These are phyloP conservation scores for Zoysia matrella DNA, from an alignment of 202 grass and related monocot genomes.

Conservation along the genomic window DNA sequence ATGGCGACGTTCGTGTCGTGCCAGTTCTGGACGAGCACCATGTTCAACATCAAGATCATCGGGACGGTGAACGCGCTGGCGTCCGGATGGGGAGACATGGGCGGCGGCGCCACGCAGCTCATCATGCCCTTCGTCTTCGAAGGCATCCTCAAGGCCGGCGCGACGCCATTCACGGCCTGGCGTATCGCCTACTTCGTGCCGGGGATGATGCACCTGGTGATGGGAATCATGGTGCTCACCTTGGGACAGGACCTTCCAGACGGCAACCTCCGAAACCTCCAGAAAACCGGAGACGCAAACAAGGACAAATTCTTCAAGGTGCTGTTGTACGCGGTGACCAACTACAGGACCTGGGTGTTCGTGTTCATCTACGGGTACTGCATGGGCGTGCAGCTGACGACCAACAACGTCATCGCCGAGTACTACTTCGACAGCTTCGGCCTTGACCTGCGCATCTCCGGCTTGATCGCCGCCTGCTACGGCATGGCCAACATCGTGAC, in stretches of 20 bases:
- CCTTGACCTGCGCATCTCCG: slow-evolving; percentile 60
- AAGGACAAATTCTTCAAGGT: slow-evolving; percentile 87
- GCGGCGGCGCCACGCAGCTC: neutral
- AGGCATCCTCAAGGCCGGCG: slow-evolving; percentile 46
- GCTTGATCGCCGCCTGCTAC: slow-evolving; percentile 66
- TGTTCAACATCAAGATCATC: slow-evolving; percentile 92
- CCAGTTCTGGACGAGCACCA: slow-evolving; percentile 76
- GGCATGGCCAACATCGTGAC: slow-evolving; percentile 75
- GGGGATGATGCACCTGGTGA: slow-evolving; percentile 56
- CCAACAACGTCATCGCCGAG: slow-evolving; percentile 74
- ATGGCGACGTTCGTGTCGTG: slow-evolving; percentile 44
- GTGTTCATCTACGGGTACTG: slow-evolving; percentile 77
- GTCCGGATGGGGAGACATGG: slow-evolving; percentile 73
- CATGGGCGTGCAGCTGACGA: slow-evolving; percentile 81
- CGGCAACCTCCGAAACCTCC: slow-evolving; percentile 68
- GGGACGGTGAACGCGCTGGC: slow-evolving; percentile 70
- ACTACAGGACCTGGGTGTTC: slow-evolving; percentile 87
- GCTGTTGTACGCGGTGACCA: slow-evolving; percentile 60
- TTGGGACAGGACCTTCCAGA: slow-evolving; percentile 85
- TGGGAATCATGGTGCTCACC: slow-evolving; percentile 69
- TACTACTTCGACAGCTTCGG: slow-evolving; percentile 65
- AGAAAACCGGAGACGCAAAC: slow-evolving; percentile 58
- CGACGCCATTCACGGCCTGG: slow-evolving; percentile 65
- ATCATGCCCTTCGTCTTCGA: slow-evolving; percentile 17
- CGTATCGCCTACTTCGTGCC: slow-evolving; percentile 76